Evolutionary conservation across 2,329 filamentous ascomycete genomes (phyloP), one percentile per base, ranked within the genome.

Genomic region (Dactylonectria estremocensis): DNA sequence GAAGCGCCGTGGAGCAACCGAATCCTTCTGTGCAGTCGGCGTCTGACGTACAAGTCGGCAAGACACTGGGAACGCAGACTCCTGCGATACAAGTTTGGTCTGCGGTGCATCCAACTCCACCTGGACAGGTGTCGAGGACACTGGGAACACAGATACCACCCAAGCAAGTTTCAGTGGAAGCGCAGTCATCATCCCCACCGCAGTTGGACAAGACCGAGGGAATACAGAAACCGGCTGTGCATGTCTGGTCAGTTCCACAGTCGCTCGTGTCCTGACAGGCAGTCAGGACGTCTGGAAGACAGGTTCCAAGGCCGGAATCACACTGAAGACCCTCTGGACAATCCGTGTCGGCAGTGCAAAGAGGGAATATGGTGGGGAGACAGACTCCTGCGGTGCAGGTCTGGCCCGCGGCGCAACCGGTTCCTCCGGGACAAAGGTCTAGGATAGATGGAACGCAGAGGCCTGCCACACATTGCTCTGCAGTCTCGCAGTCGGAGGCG

Each of bases 41-140:
- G 11, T 28, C 14, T 1, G 18, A 3, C 2, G 50, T 35, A 11
- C 64, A 66, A 3, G 28, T 5, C 5, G 63, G 63, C 2, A 66
- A 40, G 6, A 31, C n/a, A 2, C n/a, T 52, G 2, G 63, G 31
- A 2, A 66, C 3, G 8, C 63, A 66, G 13, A 61, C 22, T 13
- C 63, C 63, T 3, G 24, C 63, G 10, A 50, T 56, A 18, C 63
- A 66, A 3, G 43, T 49, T 11, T 61, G 43, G 10, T 20, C 45
- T 1, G 28, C 14, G 3, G n/a, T 7, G 13, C 63, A 66, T 13
- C 20, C 56, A 14, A 16, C 16, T 7, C n/a, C 35, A 20, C 24
- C 24, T 3, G 61, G 33, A 35, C 61, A 64, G 18, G 53, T 64
- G 13, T 64, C 54, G 7, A 14, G 62, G 2, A 57, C 24, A 4